Conservation (phyloP, 2,329 filamentous ascomycete genomes). For the Fusarium setosum region DNA sequence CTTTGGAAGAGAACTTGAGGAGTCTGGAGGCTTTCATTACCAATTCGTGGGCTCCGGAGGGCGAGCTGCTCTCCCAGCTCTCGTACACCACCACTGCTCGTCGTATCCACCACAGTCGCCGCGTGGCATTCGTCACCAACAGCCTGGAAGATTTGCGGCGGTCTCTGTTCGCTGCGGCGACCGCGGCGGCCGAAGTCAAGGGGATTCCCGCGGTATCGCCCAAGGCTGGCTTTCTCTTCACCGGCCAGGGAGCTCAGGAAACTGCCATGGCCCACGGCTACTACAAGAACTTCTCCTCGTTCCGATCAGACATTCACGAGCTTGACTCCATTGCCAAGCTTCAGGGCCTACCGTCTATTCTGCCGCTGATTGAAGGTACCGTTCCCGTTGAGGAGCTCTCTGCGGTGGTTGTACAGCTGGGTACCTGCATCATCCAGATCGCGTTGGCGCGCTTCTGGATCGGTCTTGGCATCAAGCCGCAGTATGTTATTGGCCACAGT, state of each 20-base stretch:
- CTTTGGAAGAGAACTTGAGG: constrained; percentile 58
- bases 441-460: constrained; percentile 54
- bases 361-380: background rate
- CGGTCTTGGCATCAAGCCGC: constrained; percentile 52
- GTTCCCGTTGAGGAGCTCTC: background rate
- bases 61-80: constrained; percentile 65
- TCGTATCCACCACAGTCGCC: constrained; percentile 68
- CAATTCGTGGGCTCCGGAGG: constrained; percentile 63
- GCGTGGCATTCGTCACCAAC: constrained; percentile 55
- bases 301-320: background rate
- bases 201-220: background rate
- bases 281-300: background rate
- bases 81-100: constrained; percentile 77
- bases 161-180: background rate
- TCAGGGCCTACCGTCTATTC: background rate
- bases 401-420: constrained; percentile 49
- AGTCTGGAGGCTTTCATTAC: constrained; percentile 67
- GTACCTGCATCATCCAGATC: constrained; percentile 51
- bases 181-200: background rate
- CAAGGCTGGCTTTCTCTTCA: background rate
- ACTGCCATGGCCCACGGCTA: constrained; percentile 2
- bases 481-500: constrained; percentile 61
- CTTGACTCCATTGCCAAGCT: background rate
- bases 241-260: background rate
- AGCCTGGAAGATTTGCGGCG: background rate